Base-by-base conservation (phyloP, 352 stramenopile species). In the Pseudoperonospora humuli region DNA sequence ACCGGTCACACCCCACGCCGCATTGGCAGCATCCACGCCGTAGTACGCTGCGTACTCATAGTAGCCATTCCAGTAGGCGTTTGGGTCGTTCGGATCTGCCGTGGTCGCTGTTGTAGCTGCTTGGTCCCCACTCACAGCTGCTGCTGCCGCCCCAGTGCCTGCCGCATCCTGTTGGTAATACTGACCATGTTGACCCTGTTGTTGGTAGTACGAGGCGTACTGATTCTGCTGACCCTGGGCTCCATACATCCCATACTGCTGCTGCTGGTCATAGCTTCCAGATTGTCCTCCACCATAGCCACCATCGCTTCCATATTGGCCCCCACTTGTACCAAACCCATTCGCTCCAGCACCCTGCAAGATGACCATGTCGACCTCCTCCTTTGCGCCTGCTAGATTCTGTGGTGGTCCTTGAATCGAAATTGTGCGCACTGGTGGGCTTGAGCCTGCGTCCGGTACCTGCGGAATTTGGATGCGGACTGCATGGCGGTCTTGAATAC, bases 391-490 rank as follows among this genome's bases (percentile, higher is more conserved):
- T 24, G 74, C 35, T 1, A 91, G 60, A 8, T 67, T 75, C 24
- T 88, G 70, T 3, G 44, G 38, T 10, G 74, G 72, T 4, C 78
- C 78, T 37, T 86, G 67, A 29, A 93, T 93, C 0, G 75, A 86
- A 19, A 93, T 84, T 0, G 81, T 93, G 5, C 90, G 79, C 20
- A 97, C 75, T 1, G 84, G 69, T 5, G 90, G 90, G 53, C 94
- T 93, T 11, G 82, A 84, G 18, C 74, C 79, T 2, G 83, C 55
- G 36, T 97, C 86, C 3, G 86, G 39, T n/a, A 84, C 64, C 25
- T 87, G 78, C 9, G 91, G 89, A 50, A 98, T 93, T 45, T 97
- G 81, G 34, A 97, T 85, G 15, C 76, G 71, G 13, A 93, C 81
- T 31, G 67, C 57, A 32, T 88, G 75, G 23, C 78, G 69, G 37